phyloP scores from a whole-genome alignment of 2,329 filamentous ascomycete genomes.

The Didymella glomerata region DNA sequence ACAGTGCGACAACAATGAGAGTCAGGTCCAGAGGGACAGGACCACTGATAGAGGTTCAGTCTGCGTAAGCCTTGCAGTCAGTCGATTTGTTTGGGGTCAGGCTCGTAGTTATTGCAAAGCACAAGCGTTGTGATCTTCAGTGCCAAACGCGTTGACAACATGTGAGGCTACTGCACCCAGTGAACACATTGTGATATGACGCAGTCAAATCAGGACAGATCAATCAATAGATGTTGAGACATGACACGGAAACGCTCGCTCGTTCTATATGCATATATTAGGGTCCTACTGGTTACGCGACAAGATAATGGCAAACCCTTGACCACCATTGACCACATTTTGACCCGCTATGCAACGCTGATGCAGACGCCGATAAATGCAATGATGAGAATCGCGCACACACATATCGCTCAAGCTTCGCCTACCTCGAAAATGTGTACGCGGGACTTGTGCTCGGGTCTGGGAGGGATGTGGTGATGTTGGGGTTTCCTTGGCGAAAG shows the following conservation, averaged over 20 bases:
- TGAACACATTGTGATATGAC: too few relatives aligned
- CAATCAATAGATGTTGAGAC: background rate
- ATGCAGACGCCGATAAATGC: slow-evolving; percentile 24
- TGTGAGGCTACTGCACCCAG: too few relatives aligned
- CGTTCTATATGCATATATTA: background rate
- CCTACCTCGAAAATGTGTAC: slow-evolving; percentile 54
- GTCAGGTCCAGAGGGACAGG: background rate
- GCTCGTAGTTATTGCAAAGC: too few relatives aligned
- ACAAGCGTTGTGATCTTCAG: too few relatives aligned
- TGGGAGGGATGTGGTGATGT: slow-evolving; percentile 57
- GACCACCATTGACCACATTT: slow-evolving; percentile 10
- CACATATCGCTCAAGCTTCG: slow-evolving; percentile 27
- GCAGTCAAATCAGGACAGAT: too few relatives aligned
- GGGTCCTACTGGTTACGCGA: background rate
- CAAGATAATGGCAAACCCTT: background rate
- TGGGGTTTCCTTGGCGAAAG: slow-evolving; percentile 52
- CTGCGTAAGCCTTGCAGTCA: background rate
- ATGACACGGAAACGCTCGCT: background rate
- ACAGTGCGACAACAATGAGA: slow-evolving; percentile 1
- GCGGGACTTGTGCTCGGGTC: slow-evolving; percentile 48
- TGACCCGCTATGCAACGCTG: slow-evolving; percentile 20
- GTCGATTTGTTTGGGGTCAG: background rate
- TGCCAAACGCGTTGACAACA: too few relatives aligned
- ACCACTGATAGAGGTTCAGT: background rate
- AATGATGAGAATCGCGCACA: background rate